Evolutionary conservation across 805 yeast genomes (phyloP).

Genomic region (Schwanniomyces sp.): DNA sequence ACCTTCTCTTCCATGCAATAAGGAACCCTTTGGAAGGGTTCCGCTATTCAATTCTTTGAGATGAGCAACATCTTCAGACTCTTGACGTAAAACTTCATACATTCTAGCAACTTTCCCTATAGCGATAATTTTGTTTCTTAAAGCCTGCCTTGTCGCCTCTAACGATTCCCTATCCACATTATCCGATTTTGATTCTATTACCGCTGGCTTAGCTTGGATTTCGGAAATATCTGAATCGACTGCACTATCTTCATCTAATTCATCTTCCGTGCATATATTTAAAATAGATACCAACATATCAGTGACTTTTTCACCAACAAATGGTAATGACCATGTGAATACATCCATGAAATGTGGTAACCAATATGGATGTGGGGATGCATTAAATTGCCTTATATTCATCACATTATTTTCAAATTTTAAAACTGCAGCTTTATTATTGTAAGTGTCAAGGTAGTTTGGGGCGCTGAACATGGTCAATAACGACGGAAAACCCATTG

Average conservation of each 20-base stretch:
- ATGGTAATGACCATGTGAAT: slow-evolving; percentile 95
- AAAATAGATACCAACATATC: slow-evolving; percentile 89
- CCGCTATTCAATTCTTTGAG: slow-evolving; percentile 74
- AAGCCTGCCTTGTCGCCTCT: slow-evolving; percentile 46
- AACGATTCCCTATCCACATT: slow-evolving; percentile 18
- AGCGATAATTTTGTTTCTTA: slow-evolving; percentile 87
- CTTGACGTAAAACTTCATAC: slow-evolving; percentile 86
- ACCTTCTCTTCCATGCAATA: slow-evolving; percentile 81
- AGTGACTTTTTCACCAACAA: slow-evolving; percentile 94
- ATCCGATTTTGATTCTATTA: slow-evolving; percentile 7
- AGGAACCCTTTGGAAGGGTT: slow-evolving; percentile 80
- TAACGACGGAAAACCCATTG: slow-evolving; percentile 85
- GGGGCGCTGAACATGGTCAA: slow-evolving; percentile 95
- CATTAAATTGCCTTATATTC: slow-evolving; percentile 93
- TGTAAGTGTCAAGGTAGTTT: slow-evolving; percentile 86
- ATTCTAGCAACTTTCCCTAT: slow-evolving; percentile 94
- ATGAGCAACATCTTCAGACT: slow-evolving; percentile 80
- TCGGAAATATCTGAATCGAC: slow-evolving; percentile 26
- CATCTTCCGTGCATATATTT: slow-evolving; percentile 95
- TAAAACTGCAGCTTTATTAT: slow-evolving; percentile 92
- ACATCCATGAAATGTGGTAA: slow-evolving; percentile 96
- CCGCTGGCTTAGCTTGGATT: slow-evolving; percentile 1
- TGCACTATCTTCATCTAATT: slow-evolving; percentile 73
- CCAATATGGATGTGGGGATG: slow-evolving; percentile 95
- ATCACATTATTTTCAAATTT: slow-evolving; percentile 89